Conservation (phyloP, 768 basidiomycete genomes). For the Mycena epipterygia region DNA sequence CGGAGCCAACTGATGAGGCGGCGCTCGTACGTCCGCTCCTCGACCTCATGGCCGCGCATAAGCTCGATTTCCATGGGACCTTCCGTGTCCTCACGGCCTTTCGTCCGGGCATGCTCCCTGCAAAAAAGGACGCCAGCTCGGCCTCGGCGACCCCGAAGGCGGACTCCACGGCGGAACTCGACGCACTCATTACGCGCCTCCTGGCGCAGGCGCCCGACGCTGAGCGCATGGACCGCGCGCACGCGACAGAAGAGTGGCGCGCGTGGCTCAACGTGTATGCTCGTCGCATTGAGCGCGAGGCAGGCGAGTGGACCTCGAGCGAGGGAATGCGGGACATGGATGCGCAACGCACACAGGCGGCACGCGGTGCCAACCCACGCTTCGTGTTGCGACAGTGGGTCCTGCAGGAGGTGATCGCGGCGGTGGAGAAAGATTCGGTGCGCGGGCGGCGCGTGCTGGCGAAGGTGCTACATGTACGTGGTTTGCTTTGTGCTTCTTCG, state of each 20-base stretch:
- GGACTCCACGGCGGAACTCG: conserved; percentile 42
- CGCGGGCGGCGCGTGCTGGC: conserved; percentile 78
- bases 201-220: conserved; percentile 64
- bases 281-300: conserved; percentile 67
- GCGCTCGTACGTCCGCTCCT: conserved; percentile 76
- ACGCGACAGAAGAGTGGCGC: conserved; percentile 66
- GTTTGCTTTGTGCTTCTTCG: conserved; percentile 11
- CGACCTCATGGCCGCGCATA: conserved; percentile 77
- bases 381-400: conserved; percentile 97
- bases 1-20: conserved; percentile 69
- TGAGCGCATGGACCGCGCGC: conserved; percentile 55
- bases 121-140: conserved; percentile 19
- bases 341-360: conserved; percentile 61
- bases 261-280: conserved; percentile 78
- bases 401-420: conserved; percentile 90
- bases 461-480: conserved; percentile 84
- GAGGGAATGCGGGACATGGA: conserved; percentile 51
- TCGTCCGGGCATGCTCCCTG: conserved; percentile 54
- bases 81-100: conserved; percentile 83
- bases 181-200: conserved; percentile 58
- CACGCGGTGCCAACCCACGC: conserved; percentile 82
- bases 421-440: conserved; percentile 74
- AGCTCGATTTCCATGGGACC: conserved; percentile 90
- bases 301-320: conserved; percentile 58
- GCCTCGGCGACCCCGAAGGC: neutral